Conservation (phyloP, 2,329 filamentous ascomycete genomes). For the Trichoderma lentiforme region DNA sequence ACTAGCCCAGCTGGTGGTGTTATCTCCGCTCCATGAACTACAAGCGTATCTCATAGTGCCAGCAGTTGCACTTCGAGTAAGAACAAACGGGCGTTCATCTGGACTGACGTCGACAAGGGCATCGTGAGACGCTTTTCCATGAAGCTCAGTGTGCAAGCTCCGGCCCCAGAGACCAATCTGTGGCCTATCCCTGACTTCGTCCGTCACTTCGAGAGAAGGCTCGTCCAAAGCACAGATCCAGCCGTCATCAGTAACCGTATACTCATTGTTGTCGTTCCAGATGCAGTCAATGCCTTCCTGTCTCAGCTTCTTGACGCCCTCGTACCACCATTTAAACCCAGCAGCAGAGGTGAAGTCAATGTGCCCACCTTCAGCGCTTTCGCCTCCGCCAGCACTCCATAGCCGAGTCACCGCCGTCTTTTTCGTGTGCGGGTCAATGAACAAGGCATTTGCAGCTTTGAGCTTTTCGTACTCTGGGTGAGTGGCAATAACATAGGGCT, state of each 20-base stretch:
- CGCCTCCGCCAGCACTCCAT: constrained; percentile 70
- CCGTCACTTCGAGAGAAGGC: constrained; percentile 35
- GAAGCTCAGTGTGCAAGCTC: constrained; percentile 66
- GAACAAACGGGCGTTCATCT: constrained; percentile 60
- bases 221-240: constrained; percentile 60
- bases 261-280: constrained; percentile 81
- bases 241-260: constrained; percentile 61
- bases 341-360: constrained; percentile 68
- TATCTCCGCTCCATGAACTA: constrained; percentile 74
- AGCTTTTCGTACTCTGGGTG: constrained; percentile 66
- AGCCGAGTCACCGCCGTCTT: constrained; percentile 57
- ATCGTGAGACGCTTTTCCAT: constrained; percentile 68
- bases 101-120: constrained; percentile 59
- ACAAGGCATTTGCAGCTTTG: constrained; percentile 57
- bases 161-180: constrained; percentile 67
- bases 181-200: constrained; percentile 38
- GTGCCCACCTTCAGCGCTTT: constrained; percentile 66
- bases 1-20: constrained; percentile 68
- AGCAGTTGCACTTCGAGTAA: constrained; percentile 67
- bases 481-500: constrained; percentile 65
- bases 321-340: constrained; percentile 69
- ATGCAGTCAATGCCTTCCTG: constrained; percentile 66
- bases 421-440: constrained; percentile 55
- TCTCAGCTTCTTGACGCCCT: constrained; percentile 61
- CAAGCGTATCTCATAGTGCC: constrained; percentile 67